Base-by-base conservation (phyloP, 768 basidiomycete genomes). In the Pleurotus djamor region DNA sequence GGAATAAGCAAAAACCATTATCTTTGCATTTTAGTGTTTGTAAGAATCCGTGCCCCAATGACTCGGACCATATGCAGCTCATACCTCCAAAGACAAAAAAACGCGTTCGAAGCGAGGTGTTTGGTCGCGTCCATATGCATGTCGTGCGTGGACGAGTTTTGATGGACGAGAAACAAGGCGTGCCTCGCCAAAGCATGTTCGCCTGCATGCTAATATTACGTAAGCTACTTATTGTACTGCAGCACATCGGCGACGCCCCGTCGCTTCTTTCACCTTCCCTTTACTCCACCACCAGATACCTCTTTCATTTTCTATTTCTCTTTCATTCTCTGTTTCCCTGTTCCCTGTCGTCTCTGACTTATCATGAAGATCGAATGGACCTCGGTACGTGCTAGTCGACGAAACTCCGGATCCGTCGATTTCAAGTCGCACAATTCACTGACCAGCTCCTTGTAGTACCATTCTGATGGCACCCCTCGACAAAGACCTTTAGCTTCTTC, bases 341-440 rank as follows among this genome's bases (percentile, higher is more conserved):
- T n/a, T 16, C 38, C 50, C 54, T 57, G 41, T 61, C 59, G 43
- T 48, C 50, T 50, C 47, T 60, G 7, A 55, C 52, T 64, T 28
- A 65, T 33, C 60, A 82, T 83, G 79, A 80, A 79, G 70, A 84
- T 84, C 37, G 81, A 82, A 60, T 84, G 82, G 83, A 74, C 76
- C 4, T 79, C 79, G 14, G 82, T 79, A 57, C 45, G 68, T 58
- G 41, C 16, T 13, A 54, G 44, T 34, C 61, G 60, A 55, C 33
- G 55, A 52, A 58, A 36, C 38, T 43, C 63, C 62, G 51, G 60
- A 41, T 35, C 35, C 28, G 58, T 57, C 48, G 44, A 36, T 49
- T 32, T 37, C 48, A 44, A 16, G 17, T 1, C 3, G 21, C 21
- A 28, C 21, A 28, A 28, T 28, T 28, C 21, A 28, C 21, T 28